These are phyloP conservation scores for Cerioporus squamosus DNA, from an alignment of 1,284 basidiomycete genomes.

Conservation along the genomic window DNA sequence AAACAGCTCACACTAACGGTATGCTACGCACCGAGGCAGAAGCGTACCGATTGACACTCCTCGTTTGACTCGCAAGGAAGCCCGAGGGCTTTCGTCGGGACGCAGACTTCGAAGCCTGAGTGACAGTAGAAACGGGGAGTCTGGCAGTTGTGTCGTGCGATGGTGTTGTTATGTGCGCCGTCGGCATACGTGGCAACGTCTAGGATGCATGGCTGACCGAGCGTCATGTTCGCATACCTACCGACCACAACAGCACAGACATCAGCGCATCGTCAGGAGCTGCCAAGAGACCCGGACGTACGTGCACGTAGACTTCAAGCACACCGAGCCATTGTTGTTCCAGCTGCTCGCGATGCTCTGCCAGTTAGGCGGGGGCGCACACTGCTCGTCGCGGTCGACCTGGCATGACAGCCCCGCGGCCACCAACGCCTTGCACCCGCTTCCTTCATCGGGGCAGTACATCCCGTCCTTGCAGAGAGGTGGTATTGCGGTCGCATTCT, in stretches of 20 bases:
- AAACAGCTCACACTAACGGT: not conserved
- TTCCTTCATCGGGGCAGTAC: constrained; percentile 78
- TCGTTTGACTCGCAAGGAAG: constrained; percentile 57
- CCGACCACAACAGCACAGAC: not conserved
- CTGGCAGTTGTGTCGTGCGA: constrained; percentile 65
- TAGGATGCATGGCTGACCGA: constrained; percentile 57
- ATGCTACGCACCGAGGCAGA: not conserved
- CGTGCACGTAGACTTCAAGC: constrained; percentile 69
- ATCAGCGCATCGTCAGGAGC: not conserved
- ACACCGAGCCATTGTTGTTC: constrained; percentile 64
- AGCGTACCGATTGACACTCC: constrained; percentile 52
- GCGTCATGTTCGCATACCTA: constrained; percentile 63
- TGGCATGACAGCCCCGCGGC: constrained; percentile 60
- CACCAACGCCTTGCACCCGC: constrained; percentile 55
- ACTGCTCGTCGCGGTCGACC: constrained; percentile 76
- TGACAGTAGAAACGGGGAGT: constrained; percentile 65
- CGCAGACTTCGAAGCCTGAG: constrained; percentile 46
- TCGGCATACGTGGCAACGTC: constrained; percentile 68
- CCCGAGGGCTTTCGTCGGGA: constrained; percentile 49
- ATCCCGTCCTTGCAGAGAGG: constrained; percentile 55
- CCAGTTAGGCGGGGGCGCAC: constrained; percentile 50
- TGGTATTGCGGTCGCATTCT: constrained; percentile 50
- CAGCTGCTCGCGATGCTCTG: constrained; percentile 42
- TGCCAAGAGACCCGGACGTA: constrained; percentile 9
- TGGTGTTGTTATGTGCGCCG: constrained; percentile 50